phyloP scores from a whole-genome alignment of 345 rosid species.

The Zanthoxylum bungeanum region DNA sequence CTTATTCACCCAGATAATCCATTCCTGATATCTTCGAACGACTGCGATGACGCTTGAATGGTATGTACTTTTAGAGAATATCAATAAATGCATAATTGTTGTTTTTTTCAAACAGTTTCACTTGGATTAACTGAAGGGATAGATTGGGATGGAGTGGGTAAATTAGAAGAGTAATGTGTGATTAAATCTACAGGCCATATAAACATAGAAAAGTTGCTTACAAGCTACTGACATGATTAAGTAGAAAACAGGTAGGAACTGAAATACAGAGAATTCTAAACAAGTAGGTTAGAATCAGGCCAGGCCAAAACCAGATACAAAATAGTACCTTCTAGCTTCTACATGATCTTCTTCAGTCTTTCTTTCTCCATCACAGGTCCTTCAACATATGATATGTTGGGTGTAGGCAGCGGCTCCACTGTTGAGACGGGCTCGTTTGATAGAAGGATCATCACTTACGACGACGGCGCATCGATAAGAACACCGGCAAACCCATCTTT shows the following conservation, averaged over 20 bases:
- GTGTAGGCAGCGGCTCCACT: conserved; percentile 65
- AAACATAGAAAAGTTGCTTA: background rate
- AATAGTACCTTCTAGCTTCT: conserved; percentile 19
- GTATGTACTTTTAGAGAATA: background rate
- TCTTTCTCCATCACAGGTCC: conserved; percentile 52
- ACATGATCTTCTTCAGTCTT: background rate
- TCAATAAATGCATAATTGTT: background rate
- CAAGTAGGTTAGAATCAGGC: conserved; percentile 19
- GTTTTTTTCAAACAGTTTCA: background rate
- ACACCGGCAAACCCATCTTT: conserved; percentile 77
- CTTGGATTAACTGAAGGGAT: background rate
- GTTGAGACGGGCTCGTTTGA: conserved; percentile 64
- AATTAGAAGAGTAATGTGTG: background rate
- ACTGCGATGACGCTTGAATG: background rate
- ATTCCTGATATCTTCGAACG: background rate
- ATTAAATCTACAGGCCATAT: background rate
- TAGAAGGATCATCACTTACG: conserved; percentile 53
- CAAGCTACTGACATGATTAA: background rate
- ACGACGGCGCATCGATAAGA: background rate
- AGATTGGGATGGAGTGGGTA: background rate
- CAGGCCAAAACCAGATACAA: conserved; percentile 17
- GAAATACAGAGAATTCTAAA: conserved; percentile 3
- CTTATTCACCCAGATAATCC: background rate
- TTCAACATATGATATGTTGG: conserved; percentile 71
- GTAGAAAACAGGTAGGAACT: background rate